phyloP scores from a whole-genome alignment of 2,329 filamentous ascomycete species.

The Graphiopsis chlorocephala region DNA sequence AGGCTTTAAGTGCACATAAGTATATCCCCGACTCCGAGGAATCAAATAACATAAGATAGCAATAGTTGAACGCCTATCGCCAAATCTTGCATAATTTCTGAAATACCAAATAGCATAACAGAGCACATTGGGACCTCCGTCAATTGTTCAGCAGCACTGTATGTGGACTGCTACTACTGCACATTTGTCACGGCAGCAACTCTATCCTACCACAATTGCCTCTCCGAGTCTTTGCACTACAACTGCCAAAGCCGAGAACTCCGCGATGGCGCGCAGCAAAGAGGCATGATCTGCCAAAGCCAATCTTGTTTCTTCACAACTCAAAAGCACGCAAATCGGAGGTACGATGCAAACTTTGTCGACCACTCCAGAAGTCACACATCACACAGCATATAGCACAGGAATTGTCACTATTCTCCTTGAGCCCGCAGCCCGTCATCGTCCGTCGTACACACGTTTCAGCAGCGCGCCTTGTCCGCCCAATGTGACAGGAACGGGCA shows the following conservation, averaged over 20 bases:
- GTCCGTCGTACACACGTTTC: slow-evolving; percentile 8
- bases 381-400: neutral
- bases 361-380: neutral
- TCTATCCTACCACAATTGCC: neutral
- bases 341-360: neutral
- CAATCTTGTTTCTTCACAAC: slow-evolving; percentile 3
- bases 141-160: neutral
- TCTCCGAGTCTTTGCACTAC: neutral
- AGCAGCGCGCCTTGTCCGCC: slow-evolving; percentile 1
- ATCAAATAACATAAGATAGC: neutral
- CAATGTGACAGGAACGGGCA: slow-evolving; percentile 3
- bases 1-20: too few species aligned
- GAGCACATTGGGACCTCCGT: neutral
- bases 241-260: neutral
- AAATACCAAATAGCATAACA: neutral
- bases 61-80: neutral
- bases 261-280: neutral
- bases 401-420: neutral
- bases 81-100: neutral
- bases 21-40: neutral
- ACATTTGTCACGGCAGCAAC: neutral
- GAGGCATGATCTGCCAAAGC: slow-evolving; percentile 1
- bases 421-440: neutral
- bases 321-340: slow-evolving; percentile 1
- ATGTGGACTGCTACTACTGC: neutral